Conservation (phyloP, 2,329 filamentous ascomycete species). For the Fusarium albosuccineum region DNA sequence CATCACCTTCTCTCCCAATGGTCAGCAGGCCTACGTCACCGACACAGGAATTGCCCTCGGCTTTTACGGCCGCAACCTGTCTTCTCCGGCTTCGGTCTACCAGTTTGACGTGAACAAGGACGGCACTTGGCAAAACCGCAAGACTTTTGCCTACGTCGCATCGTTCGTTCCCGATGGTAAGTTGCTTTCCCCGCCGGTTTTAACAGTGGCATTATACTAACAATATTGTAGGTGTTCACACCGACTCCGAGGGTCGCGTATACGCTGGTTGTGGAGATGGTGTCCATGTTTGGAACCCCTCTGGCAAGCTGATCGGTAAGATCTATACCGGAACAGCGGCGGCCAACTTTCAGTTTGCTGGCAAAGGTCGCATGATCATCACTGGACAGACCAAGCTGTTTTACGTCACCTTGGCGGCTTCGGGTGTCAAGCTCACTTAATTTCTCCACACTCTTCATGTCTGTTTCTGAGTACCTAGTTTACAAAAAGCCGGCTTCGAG, state of each 20-base stretch:
- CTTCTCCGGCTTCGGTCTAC: slow-evolving; percentile 62
- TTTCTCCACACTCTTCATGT: too few species aligned
- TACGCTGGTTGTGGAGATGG: slow-evolving; percentile 65
- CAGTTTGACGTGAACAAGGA: slow-evolving; percentile 60
- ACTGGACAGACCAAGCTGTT: slow-evolving; percentile 52
- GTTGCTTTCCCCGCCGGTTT: slow-evolving; percentile 7
- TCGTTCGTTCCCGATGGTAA: slow-evolving; percentile 70
- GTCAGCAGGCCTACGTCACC: slow-evolving; percentile 65
- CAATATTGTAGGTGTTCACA: slow-evolving; percentile 61
- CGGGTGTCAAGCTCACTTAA: slow-evolving; percentile 9
- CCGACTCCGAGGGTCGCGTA: slow-evolving; percentile 67
- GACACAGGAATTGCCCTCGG: slow-evolving; percentile 64
- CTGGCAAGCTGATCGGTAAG: slow-evolving; percentile 67
- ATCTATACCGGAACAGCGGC: slow-evolving; percentile 62
- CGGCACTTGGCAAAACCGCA: slow-evolving; percentile 61
- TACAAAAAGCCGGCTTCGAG: too few species aligned
- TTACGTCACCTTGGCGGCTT: slow-evolving; percentile 46
- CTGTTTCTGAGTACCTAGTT: too few species aligned
- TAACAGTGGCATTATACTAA: background rate
- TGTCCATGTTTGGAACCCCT: slow-evolving; percentile 61
- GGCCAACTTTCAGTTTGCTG: slow-evolving; percentile 62
- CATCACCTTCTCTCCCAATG: slow-evolving; percentile 68
- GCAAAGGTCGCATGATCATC: slow-evolving; percentile 53
- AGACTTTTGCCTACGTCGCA: slow-evolving; percentile 68
- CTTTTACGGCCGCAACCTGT: slow-evolving; percentile 57